Conservation (phyloP, 1,284 basidiomycete genomes). For the Fistulinella cinereoalba region DNA sequence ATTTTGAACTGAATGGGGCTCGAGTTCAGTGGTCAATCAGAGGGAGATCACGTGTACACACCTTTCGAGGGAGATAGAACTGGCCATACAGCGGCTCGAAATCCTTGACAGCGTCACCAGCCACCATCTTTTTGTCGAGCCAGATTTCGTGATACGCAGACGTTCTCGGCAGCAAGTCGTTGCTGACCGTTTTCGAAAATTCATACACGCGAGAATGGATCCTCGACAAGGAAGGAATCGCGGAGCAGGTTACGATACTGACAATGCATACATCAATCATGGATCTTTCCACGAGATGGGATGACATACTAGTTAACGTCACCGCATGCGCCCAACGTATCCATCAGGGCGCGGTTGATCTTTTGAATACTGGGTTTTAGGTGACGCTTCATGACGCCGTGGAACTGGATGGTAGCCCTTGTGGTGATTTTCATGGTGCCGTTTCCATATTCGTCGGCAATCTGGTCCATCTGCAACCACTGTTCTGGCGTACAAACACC, state of each 20-base stretch:
- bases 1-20: conserved; percentile 99
- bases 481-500: conserved; percentile 91
- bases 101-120: conserved; percentile 89
- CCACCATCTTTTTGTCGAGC: conserved; percentile 94
- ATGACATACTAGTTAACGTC: conserved; percentile 85
- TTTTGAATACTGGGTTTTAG: conserved; percentile 95
- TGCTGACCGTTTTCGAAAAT: conserved; percentile 83
- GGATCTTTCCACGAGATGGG: background rate
- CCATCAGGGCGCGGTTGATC: conserved; percentile 89
- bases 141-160: conserved; percentile 99
- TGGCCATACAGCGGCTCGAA: conserved; percentile 96
- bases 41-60: conserved; percentile 32
- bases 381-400: conserved; percentile 96
- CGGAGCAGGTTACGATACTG: conserved; percentile 91
- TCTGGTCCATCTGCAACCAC: conserved; percentile 95
- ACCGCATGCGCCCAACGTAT: conserved; percentile 97
- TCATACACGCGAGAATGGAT: conserved; percentile 84
- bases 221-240: conserved; percentile 84
- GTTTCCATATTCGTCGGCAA: conserved; percentile 93
- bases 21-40: too few relatives aligned
- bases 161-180: conserved; percentile 86
- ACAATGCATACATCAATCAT: conserved; percentile 10
- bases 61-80: conserved; percentile 95
- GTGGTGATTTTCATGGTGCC: conserved; percentile 98
- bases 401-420: conserved; percentile 99